Base-by-base conservation (phyloP, 139 green algal species). In the Choricystis sp. region DNA sequence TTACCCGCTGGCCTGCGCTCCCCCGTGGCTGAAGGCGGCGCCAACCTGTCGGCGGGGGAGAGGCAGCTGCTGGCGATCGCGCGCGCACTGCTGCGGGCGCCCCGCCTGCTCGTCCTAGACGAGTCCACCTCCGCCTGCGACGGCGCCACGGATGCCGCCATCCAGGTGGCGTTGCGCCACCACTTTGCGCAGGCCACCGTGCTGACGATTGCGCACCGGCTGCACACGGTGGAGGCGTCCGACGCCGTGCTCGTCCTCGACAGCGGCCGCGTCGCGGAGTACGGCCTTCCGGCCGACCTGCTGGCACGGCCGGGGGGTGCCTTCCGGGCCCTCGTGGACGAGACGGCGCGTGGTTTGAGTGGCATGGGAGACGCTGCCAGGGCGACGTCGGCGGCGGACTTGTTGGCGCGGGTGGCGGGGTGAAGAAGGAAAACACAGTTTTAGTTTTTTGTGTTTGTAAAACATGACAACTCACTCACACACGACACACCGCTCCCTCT, bases 41-140 rank as follows among this genome's bases (percentile, higher is more conserved):
- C 77, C 29, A 94, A 94, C 75, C 88, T 97, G 60, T 81, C 65
- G 1, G 66, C 84, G 29, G 91, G 91, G 0, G 88, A 98, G 79
- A 83, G 88, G 61, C 91, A 98, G 77, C 84, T 98, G 61, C 71
- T 97, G 31, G 88, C 83, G 61, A 78, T 98, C 67, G 88, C 87
- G 3, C 78, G 92, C 16, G 90, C 91, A 0, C 77, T 96, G 71
- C 79, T 97, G 59, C 78, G 77, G 14, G 59, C 49, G 1, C 25
- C 63, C 26, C 67, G 62, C 66, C 61, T 83, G 9, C 67, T 96
- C 26, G 78, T 94, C 28, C 69, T 94, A 60, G 90, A 97, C 66
- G 91, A 97, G 77, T 91, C 91, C 0, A 98, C 91, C 26, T 83
- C 85, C 21, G 48, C 56, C 58, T 59, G 74, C 61, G 72, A 77